Conservation (phyloP, 2,329 filamentous ascomycete genomes). For the Thermochaetoides dissita region DNA sequence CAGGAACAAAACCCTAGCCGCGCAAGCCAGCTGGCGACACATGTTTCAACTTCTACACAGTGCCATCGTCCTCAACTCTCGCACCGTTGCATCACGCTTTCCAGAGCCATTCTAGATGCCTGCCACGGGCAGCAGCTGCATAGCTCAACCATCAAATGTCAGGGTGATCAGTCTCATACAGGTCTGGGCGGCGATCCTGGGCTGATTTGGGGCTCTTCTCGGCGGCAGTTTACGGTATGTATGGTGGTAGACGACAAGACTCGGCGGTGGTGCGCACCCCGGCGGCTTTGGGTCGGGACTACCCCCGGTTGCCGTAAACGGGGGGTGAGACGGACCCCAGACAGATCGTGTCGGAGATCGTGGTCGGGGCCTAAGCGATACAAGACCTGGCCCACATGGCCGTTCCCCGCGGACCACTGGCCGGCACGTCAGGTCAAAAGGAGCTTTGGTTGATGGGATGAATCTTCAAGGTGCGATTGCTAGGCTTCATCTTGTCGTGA, state of each 20-base stretch:
- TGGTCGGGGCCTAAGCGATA: slow-evolving; percentile 13
- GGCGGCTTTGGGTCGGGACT: no score
- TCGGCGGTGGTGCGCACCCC: no score
- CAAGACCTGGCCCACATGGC: slow-evolving; percentile 1
- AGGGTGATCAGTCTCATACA: slow-evolving; percentile 7
- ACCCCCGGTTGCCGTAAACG: slow-evolving; percentile 2
- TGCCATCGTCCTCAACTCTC: background rate
- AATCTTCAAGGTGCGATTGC: no score
- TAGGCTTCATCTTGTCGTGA: no score
- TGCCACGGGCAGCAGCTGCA: background rate
- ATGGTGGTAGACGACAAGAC: background rate
- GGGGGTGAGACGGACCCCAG: slow-evolving; percentile 20
- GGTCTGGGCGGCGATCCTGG: slow-evolving; percentile 6
- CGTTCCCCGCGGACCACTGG: background rate
- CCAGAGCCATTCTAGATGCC: slow-evolving; percentile 3
- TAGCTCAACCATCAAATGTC: slow-evolving; percentile 4
- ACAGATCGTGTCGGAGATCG: slow-evolving; percentile 19
- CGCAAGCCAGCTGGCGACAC: slow-evolving; percentile 1
- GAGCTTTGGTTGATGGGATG: no score
- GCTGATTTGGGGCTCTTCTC: slow-evolving; percentile 5
- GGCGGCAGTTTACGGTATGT: background rate
- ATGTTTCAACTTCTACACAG: slow-evolving; percentile 2
- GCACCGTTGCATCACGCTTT: background rate
- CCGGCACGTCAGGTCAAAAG: no score
- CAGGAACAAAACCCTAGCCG: slow-evolving; percentile 1